These are phyloP conservation scores for Pseudopyrenochaeta lycopersici DNA, from an alignment of 2,329 filamentous ascomycete species.

Conservation along the genomic window DNA sequence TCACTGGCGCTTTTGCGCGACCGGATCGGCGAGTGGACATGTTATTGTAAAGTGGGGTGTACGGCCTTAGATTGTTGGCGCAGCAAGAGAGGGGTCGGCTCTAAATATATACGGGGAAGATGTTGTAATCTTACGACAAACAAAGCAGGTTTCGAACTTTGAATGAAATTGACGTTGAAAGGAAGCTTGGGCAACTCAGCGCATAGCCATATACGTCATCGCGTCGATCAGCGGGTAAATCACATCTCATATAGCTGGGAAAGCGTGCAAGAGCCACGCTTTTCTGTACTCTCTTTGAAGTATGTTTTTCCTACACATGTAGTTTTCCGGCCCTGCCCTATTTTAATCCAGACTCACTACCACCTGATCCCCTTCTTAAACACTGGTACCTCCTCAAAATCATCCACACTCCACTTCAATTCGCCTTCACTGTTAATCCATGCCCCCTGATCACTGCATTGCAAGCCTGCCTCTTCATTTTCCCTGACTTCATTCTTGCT, in stretches of 20 bases:
- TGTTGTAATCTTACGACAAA: neutral
- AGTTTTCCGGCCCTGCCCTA: neutral
- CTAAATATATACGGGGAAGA: neutral
- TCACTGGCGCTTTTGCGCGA: conserved; percentile 23
- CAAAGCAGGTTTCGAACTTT: conserved; percentile 5
- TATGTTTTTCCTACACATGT: neutral
- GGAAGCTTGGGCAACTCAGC: conserved; percentile 1
- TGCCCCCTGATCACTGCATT: conserved; percentile 42
- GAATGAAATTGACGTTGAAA: conserved; percentile 2
- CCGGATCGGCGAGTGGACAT: conserved; percentile 22
- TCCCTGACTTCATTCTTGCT: conserved; percentile 42
- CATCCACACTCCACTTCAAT: conserved; percentile 41
- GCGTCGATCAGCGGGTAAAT: neutral
- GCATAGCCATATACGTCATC: conserved; percentile 4
- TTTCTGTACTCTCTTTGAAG: too few species aligned
- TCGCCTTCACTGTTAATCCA: conserved; percentile 43
- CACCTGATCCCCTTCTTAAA: conserved; percentile 42
- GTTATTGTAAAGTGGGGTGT: too few species aligned
- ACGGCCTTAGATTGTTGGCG: neutral
- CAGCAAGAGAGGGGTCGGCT: neutral
- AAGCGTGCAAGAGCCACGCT: neutral
- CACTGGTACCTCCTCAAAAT: conserved; percentile 44
- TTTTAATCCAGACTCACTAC: conserved; percentile 16
- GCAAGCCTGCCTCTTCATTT: conserved; percentile 39
- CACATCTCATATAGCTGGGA: neutral